Evolutionary conservation across 2,329 filamentous ascomycete species (phyloP).

Genomic region (Hymenoscyphus fructigenus): DNA sequence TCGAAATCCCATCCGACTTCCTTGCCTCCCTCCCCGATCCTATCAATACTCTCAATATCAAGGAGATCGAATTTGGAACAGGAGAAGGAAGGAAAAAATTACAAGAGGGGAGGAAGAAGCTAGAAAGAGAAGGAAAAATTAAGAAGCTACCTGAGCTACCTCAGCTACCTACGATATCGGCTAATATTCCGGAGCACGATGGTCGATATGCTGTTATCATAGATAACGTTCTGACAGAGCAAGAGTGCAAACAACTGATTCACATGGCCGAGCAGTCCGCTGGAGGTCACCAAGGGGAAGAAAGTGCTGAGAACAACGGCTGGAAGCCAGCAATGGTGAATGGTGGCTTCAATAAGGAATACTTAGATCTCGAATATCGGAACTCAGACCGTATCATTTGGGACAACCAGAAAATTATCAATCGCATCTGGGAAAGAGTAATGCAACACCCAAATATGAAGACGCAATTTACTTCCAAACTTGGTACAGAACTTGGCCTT

Average conservation of each 20-base stretch:
- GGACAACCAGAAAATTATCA: slow-evolving; percentile 62
- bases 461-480: slow-evolving; percentile 38
- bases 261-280: slow-evolving; percentile 47
- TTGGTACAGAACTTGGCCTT: neutral
- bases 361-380: slow-evolving; percentile 55
- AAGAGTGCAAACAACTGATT: slow-evolving; percentile 61
- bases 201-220: slow-evolving; percentile 59
- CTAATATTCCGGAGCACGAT: slow-evolving; percentile 52
- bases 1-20: slow-evolving; percentile 47
- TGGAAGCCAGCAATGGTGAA: slow-evolving; percentile 73
- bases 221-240: slow-evolving; percentile 57
- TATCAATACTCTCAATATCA: slow-evolving; percentile 43
- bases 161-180: slow-evolving; percentile 26
- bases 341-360: slow-evolving; percentile 59
- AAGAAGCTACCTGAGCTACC: too few species aligned
- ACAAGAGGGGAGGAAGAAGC: neutral
- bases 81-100: neutral
- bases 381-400: slow-evolving; percentile 75
- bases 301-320: slow-evolving; percentile 32
- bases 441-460: slow-evolving; percentile 44
- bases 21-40: slow-evolving; percentile 46
- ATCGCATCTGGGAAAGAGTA: slow-evolving; percentile 62
- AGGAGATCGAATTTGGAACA: slow-evolving; percentile 52
- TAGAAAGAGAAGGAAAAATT: too few species aligned
- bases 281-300: slow-evolving; percentile 40